These are phyloP conservation scores for Chaetomiaceae sp. DNA, from an alignment of 2,329 filamentous ascomycete species.

Conservation along the genomic window DNA sequence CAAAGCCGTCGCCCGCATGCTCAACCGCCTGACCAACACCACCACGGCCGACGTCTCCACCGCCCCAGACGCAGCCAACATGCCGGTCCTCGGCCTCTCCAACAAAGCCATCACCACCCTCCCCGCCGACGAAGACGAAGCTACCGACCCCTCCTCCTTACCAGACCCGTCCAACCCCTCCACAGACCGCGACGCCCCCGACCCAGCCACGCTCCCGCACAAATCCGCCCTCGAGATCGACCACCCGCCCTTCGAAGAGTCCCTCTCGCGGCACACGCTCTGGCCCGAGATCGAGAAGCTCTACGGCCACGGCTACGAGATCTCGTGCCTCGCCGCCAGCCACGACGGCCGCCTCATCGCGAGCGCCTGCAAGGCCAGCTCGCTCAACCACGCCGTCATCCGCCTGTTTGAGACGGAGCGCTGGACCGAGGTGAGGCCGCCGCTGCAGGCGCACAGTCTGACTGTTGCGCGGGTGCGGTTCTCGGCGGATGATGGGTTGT, in stretches of 20 bases:
- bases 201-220: slow-evolving; percentile 52
- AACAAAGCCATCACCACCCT: slow-evolving; percentile 79
- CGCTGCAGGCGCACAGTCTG: slow-evolving; percentile 78
- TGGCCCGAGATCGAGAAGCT: slow-evolving; percentile 97
- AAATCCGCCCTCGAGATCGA: slow-evolving; percentile 60
- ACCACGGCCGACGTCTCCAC: slow-evolving; percentile 32
- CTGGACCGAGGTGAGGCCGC: slow-evolving; percentile 84
- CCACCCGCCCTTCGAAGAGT: slow-evolving; percentile 83
- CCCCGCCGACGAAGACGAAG: slow-evolving; percentile 43
- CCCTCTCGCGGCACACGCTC: slow-evolving; percentile 81
- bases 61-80: slow-evolving; percentile 79
- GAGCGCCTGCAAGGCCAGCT: slow-evolving; percentile 89
- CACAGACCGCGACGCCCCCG: slow-evolving; percentile 50
- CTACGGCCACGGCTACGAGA: slow-evolving; percentile 96
- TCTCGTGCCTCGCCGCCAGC: slow-evolving; percentile 77
- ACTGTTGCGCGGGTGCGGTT: slow-evolving; percentile 83
- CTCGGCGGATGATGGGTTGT: slow-evolving; percentile 64
- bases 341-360: slow-evolving; percentile 73
- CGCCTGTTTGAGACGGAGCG: slow-evolving; percentile 79
- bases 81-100: slow-evolving; percentile 89
- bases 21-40: slow-evolving; percentile 64
- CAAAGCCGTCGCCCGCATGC: slow-evolving; percentile 70
- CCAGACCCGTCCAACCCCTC: slow-evolving; percentile 36
- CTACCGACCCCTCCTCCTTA: slow-evolving; percentile 25
- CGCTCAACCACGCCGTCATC: slow-evolving; percentile 90